Conservation (phyloP, 1,284 basidiomycete genomes). For the Phaffia rhodozyma region DNA sequence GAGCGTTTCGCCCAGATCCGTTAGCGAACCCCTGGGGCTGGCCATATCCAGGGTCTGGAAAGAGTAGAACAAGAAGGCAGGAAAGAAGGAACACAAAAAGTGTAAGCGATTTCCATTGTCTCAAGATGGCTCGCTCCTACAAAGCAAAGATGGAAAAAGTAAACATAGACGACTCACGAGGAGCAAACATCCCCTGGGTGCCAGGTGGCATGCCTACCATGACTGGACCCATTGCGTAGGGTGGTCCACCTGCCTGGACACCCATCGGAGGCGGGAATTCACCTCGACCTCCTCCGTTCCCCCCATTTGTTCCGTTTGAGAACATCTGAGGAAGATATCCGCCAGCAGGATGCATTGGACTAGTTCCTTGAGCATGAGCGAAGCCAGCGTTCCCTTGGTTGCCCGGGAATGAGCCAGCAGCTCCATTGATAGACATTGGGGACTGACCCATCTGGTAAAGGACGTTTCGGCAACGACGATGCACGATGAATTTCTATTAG, state of each 20-base stretch:
- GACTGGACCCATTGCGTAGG: slow-evolving; percentile 4
- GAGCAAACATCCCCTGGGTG: background rate
- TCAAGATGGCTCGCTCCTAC: background rate
- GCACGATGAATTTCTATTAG: background rate
- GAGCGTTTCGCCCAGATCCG: background rate
- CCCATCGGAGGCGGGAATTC: background rate
- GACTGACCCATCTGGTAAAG: background rate
- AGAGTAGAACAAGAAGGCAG: background rate
- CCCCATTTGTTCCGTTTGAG: background rate
- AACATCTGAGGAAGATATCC: background rate
- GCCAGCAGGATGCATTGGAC: background rate
- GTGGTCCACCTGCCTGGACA: background rate
- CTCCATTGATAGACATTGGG: background rate
- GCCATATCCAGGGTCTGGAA: slow-evolving; percentile 5
- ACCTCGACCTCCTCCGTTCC: background rate
- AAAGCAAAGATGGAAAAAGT: background rate
- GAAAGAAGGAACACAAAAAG: background rate
- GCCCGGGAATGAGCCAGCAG: background rate
- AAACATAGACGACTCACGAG: background rate
- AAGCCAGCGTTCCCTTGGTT: background rate
- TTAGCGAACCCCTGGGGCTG: slow-evolving; percentile 2
- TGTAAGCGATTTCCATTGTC: background rate
- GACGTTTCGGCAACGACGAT: background rate
- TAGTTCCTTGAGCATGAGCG: background rate
- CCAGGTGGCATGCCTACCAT: slow-evolving; percentile 3